Conservation (phyloP, 2,329 filamentous ascomycete species). For the Trichoderma lentiforme region DNA sequence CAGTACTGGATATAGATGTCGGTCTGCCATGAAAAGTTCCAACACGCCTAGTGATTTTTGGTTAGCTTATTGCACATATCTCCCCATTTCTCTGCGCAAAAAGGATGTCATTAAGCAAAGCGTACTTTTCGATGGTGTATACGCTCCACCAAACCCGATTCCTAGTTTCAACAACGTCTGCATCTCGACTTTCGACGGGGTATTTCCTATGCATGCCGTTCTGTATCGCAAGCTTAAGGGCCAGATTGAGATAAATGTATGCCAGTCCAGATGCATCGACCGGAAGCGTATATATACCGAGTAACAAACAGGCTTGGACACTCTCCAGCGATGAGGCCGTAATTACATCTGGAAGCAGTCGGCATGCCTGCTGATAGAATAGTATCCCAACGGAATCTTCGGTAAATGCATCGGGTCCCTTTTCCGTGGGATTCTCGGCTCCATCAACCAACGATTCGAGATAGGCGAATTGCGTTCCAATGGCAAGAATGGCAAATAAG, state of each 20-base stretch:
- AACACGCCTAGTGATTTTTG: constrained; percentile 41
- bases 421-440: constrained; percentile 21
- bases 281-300: constrained; percentile 54
- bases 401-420: constrained; percentile 31
- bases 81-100: background rate
- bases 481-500: constrained; percentile 46
- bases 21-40: constrained; percentile 56
- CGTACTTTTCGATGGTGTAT: constrained; percentile 54
- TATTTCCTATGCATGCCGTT: constrained; percentile 58
- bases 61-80: constrained; percentile 21
- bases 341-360: constrained; percentile 54
- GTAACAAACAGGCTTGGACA: constrained; percentile 55
- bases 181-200: constrained; percentile 44
- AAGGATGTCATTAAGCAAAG: constrained; percentile 9
- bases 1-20: constrained; percentile 48
- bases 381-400: constrained; percentile 54
- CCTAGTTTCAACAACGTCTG: constrained; percentile 48
- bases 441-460: constrained; percentile 34
- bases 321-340: constrained; percentile 54
- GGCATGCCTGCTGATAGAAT: constrained; percentile 55
- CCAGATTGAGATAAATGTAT: constrained; percentile 55
- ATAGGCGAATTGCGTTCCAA: constrained; percentile 51
- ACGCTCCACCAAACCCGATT: constrained; percentile 57
- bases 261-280: constrained; percentile 54
- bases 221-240: constrained; percentile 55